Conservation (phyloP, 2,329 filamentous ascomycete genomes). For the Penicillium sp. region DNA sequence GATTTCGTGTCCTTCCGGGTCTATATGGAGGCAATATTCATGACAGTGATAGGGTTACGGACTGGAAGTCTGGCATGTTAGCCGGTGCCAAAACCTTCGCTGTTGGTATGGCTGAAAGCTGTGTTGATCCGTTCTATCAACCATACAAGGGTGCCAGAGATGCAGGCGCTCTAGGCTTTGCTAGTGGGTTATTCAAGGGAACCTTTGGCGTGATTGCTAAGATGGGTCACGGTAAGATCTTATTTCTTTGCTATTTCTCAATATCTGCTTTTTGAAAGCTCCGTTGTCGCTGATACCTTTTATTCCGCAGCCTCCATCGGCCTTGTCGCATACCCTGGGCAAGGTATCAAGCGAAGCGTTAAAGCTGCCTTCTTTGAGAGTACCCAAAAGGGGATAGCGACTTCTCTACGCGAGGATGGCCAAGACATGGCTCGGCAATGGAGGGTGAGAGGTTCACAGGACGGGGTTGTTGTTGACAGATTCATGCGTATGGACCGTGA, state of each 20-base stretch:
- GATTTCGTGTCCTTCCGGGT: slow-evolving; percentile 38
- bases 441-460: neutral
- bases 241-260: neutral
- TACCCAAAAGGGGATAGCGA: neutral
- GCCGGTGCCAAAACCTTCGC: slow-evolving; percentile 40
- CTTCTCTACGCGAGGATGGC: neutral
- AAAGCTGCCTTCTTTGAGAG: neutral
- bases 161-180: slow-evolving; percentile 36
- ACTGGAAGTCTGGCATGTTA: slow-evolving; percentile 37
- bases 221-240: slow-evolving; percentile 2
- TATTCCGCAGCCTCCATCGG: slow-evolving; percentile 23
- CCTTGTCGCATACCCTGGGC: slow-evolving; percentile 35
- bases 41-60: slow-evolving; percentile 36
- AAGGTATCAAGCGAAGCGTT: slow-evolving; percentile 25
- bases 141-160: slow-evolving; percentile 37
- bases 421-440: neutral
- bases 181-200: slow-evolving; percentile 42
- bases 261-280: neutral
- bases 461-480: neutral
- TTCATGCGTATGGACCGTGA: neutral
- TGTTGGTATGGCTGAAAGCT: slow-evolving; percentile 36
- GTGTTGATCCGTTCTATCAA: slow-evolving; percentile 36
- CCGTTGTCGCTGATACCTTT: neutral
- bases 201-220: slow-evolving; percentile 5
- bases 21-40: slow-evolving; percentile 42